A percentile compares a stretch with the other conserved stretches of the same genome.
Evolutionary conservation across 2,329 filamentous ascomycete genomes (phyloP).

Genomic region (Coleophoma eucalyptorum): DNA sequence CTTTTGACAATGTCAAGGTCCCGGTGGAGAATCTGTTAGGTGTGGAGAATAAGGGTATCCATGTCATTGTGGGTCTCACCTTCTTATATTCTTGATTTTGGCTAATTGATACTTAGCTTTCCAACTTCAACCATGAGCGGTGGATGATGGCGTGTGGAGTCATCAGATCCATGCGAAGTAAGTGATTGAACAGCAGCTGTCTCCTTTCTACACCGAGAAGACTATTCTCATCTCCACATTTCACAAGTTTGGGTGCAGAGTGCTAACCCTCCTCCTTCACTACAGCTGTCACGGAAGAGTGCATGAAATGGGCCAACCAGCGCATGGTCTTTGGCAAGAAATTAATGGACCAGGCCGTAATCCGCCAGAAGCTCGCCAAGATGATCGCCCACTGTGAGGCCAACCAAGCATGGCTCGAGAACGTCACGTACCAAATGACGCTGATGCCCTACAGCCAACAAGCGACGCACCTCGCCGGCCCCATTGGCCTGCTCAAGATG

Average conservation of each 20-base stretch:
- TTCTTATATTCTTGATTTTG: conserved; percentile 25
- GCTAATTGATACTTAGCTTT: conserved; percentile 36
- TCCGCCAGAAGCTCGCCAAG: conserved; percentile 80
- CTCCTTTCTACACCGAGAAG: too few species aligned
- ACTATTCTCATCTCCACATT: too few species aligned
- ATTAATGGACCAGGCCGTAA: conserved; percentile 78
- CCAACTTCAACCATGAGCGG: conserved; percentile 86
- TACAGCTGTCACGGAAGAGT: conserved; percentile 68
- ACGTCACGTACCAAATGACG: conserved; percentile 84
- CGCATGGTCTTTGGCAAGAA: conserved; percentile 80
- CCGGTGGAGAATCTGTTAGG: conserved; percentile 75
- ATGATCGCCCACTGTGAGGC: conserved; percentile 82
- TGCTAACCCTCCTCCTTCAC: too few species aligned
- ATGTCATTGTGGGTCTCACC: conserved; percentile 58
- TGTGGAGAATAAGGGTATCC: conserved; percentile 80
- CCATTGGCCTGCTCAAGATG: conserved; percentile 80
- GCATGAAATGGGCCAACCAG: conserved; percentile 85
- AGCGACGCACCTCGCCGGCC: conserved; percentile 69
- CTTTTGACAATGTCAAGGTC: conserved; percentile 84
- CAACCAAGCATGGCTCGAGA: conserved; percentile 84
- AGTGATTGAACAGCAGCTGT: too few species aligned
- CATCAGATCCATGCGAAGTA: conserved; percentile 56
- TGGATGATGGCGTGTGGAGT: conserved; percentile 71
- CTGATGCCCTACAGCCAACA: conserved; percentile 79
- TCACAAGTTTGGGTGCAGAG: too few species aligned